Percentiles rank a stretch among this genome's conserved stretches.
phyloP scores from a whole-genome alignment of 2,329 filamentous ascomycete species.

The Pyrenophora teres region DNA sequence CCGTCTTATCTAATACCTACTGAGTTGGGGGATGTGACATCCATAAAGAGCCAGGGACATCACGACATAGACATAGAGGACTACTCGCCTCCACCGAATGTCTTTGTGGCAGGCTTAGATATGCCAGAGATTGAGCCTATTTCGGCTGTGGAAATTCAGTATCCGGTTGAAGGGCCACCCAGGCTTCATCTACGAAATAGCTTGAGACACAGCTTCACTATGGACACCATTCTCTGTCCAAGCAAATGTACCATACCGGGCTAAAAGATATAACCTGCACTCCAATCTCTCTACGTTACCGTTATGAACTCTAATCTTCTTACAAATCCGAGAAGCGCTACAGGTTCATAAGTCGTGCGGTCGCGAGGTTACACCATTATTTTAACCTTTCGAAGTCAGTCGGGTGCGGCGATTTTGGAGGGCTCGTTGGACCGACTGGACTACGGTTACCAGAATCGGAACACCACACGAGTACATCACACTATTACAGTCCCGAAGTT shows the following conservation, averaged over 20 bases:
- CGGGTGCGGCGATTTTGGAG: too few species aligned
- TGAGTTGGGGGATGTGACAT: conserved; percentile 11
- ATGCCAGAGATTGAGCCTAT: conserved; percentile 16
- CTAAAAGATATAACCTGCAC: not conserved
- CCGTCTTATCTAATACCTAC: conserved; percentile 25
- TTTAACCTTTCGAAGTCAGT: too few species aligned
- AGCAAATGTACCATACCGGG: conserved; percentile 11
- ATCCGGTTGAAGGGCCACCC: conserved; percentile 24
- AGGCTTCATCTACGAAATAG: conserved; percentile 28
- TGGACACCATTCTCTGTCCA: conserved; percentile 22
- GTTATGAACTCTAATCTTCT: too few species aligned
- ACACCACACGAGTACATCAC: too few species aligned
- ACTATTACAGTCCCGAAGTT: too few species aligned
- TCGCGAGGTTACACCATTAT: too few species aligned
- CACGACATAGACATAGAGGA: not conserved
- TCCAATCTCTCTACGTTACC: too few species aligned
- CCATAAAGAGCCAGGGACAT: conserved; percentile 18
- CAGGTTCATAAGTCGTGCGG: too few species aligned
- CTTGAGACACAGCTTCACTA: conserved; percentile 26
- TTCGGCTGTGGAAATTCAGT: conserved; percentile 25
- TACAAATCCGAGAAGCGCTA: too few species aligned
- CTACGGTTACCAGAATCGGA: too few species aligned
- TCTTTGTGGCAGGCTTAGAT: not conserved
- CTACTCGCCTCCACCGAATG: not conserved
- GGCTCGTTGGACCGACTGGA: too few species aligned